These are phyloP conservation scores for Eutrema heterophyllum DNA, from an alignment of 345 rosid genomes.

Conservation along the genomic window DNA sequence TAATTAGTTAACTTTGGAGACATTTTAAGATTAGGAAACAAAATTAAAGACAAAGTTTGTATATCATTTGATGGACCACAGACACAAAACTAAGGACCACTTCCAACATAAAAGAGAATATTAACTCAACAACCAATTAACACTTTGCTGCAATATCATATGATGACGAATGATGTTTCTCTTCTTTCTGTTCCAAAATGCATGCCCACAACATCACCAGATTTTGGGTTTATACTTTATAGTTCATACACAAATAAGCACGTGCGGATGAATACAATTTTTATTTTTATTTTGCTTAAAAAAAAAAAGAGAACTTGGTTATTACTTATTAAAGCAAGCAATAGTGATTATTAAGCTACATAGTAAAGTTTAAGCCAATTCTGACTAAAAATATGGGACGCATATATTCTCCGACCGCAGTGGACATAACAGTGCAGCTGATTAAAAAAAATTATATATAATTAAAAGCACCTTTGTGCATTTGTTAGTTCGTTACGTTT, in stretches of 20 bases:
- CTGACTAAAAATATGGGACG: slow-evolving; percentile 15
- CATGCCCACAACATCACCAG: slow-evolving; percentile 21
- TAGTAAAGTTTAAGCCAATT: slow-evolving; percentile 1
- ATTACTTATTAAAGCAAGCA: neutral
- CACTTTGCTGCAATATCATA: slow-evolving; percentile 27
- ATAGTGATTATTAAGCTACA: neutral
- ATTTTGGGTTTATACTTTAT: slow-evolving; percentile 12
- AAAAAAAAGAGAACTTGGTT: neutral
- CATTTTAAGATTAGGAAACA: slow-evolving; percentile 18
- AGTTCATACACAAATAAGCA: neutral
- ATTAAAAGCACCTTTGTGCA: neutral
- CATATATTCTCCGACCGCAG: slow-evolving; percentile 35
- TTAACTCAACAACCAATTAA: slow-evolving; percentile 24
- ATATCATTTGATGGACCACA: slow-evolving; percentile 29
- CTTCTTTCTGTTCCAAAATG: slow-evolving; percentile 19
- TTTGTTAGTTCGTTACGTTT: neutral
- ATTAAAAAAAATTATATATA: neutral
- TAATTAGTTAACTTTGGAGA: slow-evolving; percentile 15
- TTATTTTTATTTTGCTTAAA: neutral
- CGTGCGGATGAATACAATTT: slow-evolving; percentile 1
- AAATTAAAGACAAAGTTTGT: slow-evolving; percentile 25
- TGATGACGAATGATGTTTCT: slow-evolving; percentile 23
- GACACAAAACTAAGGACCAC: slow-evolving; percentile 34
- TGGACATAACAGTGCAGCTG: slow-evolving; percentile 23
- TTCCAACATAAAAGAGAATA: slow-evolving; percentile 31